Evolutionary conservation across 805 yeast genomes (phyloP).

Genomic region (Pichia sporocuriosa): DNA sequence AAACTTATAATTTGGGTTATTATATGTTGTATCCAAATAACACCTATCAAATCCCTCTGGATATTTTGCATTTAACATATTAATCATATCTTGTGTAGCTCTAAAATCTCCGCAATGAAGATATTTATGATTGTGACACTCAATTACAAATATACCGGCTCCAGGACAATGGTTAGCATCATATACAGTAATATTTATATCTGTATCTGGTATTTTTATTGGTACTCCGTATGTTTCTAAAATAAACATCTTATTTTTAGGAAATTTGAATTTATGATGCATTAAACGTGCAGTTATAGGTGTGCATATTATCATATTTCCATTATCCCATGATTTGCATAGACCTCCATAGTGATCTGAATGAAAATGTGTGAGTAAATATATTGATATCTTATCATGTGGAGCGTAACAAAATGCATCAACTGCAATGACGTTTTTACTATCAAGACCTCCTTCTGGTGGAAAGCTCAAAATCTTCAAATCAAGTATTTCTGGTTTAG

Average conservation of each 20-base stretch:
- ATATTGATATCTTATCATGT: constrained; percentile 39
- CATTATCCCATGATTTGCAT: constrained; percentile 67
- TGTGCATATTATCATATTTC: constrained; percentile 61
- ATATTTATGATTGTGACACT: constrained; percentile 34
- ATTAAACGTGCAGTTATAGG: constrained; percentile 58
- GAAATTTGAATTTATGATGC: constrained; percentile 47
- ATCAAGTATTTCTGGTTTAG: constrained; percentile 38
- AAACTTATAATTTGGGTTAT: constrained; percentile 66
- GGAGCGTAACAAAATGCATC: constrained; percentile 59
- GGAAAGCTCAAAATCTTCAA: constrained; percentile 46
- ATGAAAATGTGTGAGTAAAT: constrained; percentile 80
- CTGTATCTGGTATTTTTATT: constrained; percentile 34
- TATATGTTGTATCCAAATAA: constrained; percentile 87
- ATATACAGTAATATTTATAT: constrained; percentile 49
- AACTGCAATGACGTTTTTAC: constrained; percentile 37
- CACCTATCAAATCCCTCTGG: constrained; percentile 44
- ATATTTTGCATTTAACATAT: constrained; percentile 25
- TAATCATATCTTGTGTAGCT: constrained; percentile 48
- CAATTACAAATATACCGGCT: constrained; percentile 72
- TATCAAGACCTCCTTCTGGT: neutral
- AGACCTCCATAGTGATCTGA: constrained; percentile 92
- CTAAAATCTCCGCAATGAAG: constrained; percentile 95
- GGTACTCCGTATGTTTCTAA: constrained; percentile 34
- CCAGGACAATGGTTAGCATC: constrained; percentile 99
- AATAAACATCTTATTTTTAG: constrained; percentile 32